Base-by-base conservation (phyloP, 306 rosid genomes). In the Abrus precatorius region DNA sequence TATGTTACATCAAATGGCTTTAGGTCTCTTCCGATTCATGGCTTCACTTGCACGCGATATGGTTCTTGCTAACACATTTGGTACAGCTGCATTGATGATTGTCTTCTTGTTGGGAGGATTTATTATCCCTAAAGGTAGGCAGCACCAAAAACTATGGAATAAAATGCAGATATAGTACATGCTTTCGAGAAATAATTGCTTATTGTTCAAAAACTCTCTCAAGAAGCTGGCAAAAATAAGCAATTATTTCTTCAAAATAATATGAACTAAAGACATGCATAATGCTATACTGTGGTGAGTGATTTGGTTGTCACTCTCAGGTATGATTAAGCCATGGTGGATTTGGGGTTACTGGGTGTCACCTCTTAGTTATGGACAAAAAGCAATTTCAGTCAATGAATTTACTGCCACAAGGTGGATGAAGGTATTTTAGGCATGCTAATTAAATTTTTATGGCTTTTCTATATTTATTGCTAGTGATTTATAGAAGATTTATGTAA, bases 261-360 rank as follows among this genome's bases (percentile, higher is more conserved):
- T 20, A 20, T 20, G 20, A 20, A 20, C 20, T 20, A 20, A 20
- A 20, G 20, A 20, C 20, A 20, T 20, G 20, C 20, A 20, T 20
- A 55, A 56, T 43, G 32, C 6, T 32, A 48, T 49, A 10, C 30
- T 61, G 32, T 30, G 28, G 6, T 48, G 76, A 56, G n/a, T 82
- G 55, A 57, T 54, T 43, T 65, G 49, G 47, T 72, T 77, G 36
- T 63, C 80, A 48, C 20, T 67, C 83, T 67, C 88, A 92, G 98
- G 11, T 9, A 88, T 86, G 89, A 88, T 94, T 62, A 91, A 88
- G 85, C 90, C 97, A 68, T 91, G 98, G 98, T 92, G 94, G 95
- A 9, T 52, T 68, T 92, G 97, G 98, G 98, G 86, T 48, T 91
- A 83, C 75, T 94, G 95, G 94, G 1, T 94, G 79, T 94, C 97